Evolutionary conservation across 768 basidiomycete genomes (phyloP).

Genomic region (Pulveroboletus sp.): DNA sequence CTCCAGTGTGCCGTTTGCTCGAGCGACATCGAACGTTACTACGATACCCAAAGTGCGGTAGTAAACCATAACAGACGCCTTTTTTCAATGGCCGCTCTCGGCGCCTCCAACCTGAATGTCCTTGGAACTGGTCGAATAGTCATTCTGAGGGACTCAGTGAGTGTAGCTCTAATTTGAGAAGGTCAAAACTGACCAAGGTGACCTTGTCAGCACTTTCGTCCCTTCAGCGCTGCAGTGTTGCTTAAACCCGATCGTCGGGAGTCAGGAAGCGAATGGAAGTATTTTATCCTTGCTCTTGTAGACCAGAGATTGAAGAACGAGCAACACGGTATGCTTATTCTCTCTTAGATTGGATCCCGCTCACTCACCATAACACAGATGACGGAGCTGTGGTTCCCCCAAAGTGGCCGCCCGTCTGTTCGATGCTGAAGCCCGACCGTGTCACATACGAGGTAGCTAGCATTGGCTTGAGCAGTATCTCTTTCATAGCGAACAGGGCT

Average conservation of each 20-base stretch:
- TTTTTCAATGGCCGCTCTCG: conserved; percentile 53
- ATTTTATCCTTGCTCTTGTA: conserved; percentile 72
- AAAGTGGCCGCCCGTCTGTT: conserved; percentile 67
- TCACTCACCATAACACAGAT: conserved; percentile 40
- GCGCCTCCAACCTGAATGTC: conserved; percentile 65
- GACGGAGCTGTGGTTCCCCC: conserved; percentile 63
- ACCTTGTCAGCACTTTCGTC: conserved; percentile 66
- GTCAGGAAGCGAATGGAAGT: conserved; percentile 50
- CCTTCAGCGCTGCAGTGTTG: conserved; percentile 67
- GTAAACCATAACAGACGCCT: conserved; percentile 61
- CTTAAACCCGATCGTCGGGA: conserved; percentile 62
- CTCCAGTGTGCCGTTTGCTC: conserved; percentile 67
- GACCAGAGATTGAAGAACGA: conserved; percentile 56
- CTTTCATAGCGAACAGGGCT: conserved; percentile 64
- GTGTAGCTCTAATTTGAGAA: conserved; percentile 19
- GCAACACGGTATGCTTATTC: conserved; percentile 43
- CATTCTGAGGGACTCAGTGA: conserved; percentile 76
- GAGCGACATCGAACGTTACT: conserved; percentile 72
- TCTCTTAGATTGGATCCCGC: background rate
- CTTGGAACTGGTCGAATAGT: conserved; percentile 78
- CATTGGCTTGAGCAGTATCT: conserved; percentile 71
- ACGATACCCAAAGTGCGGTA: conserved; percentile 66
- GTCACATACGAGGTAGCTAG: conserved; percentile 63
- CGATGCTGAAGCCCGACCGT: conserved; percentile 44
- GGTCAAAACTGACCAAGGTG: background rate